Base-by-base conservation (phyloP, 768 basidiomycete species). In the Holtermannia corniformis region DNA sequence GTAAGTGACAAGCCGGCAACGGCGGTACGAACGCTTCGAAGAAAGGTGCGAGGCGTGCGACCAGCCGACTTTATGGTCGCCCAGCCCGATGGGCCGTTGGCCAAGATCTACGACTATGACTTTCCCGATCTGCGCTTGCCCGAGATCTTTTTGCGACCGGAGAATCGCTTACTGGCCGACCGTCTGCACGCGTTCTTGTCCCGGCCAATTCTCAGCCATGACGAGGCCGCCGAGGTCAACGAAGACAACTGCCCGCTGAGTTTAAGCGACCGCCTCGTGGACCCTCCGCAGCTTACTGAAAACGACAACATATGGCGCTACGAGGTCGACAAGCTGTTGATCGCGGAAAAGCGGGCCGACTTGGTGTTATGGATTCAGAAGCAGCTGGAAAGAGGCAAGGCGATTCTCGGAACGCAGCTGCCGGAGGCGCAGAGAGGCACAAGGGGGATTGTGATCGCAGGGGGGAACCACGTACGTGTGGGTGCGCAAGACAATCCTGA, bases 361-460 rank as follows among this genome's bases (percentile, higher is more conserved):
- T 50, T 75, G 22, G 67, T 75, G 14, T 44, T 56, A 19, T 61
- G 59, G 50, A 56, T 75, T 10, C 60, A 52, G 37, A 55, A 54
- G 28, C 51, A 66, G 41, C 54, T 68, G 16, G 40, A 58, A n/a
- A 27, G 54, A 4, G 73, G 73, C 2, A 57, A 58, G 19, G 37
- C 58, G 41, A 55, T 73, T 0, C 52, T 66, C 3, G 50, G 51
- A 3, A 47, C 55, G n/a, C n/a, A n/a, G n/a, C n/a, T n/a, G n/a
- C n/a, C n/a, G 13, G 59, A 66, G 21, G 45, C n/a, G 22, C 51
- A 49, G n/a, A 59, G 60, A 26, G 26, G 27, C 14, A 62, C 60
- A 3, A 60, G 70, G 44, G 74, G 75, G 0, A 67, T 75, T 21
- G 74, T 75, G 26, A 54, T 73, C 23, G 72, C 74, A 0, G 74